These are phyloP conservation scores for Colletotrichum tofieldiae DNA, from an alignment of 2,329 filamentous ascomycete genomes.

Conservation along the genomic window DNA sequence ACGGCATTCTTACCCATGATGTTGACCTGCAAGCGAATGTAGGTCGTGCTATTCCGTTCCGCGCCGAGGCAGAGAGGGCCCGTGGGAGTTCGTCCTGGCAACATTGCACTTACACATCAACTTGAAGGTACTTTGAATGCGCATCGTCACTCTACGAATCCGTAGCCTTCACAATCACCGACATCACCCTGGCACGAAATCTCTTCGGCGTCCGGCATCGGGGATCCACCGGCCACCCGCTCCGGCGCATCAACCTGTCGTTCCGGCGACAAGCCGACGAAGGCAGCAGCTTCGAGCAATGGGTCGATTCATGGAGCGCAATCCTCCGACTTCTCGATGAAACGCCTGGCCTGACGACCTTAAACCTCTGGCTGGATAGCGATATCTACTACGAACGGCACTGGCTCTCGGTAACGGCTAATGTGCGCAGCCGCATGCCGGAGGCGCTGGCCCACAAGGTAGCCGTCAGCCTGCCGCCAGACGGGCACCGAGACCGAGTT, in stretches of 20 bases:
- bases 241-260: constrained; percentile 32
- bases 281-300: constrained; percentile 26
- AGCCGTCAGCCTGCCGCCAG: constrained; percentile 37
- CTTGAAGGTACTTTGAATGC: constrained; percentile 22
- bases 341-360: constrained; percentile 1
- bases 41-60: not conserved
- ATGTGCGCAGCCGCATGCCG: constrained; percentile 34
- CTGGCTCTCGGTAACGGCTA: constrained; percentile 33
- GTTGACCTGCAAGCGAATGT: constrained; percentile 35
- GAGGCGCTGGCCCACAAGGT: constrained; percentile 35
- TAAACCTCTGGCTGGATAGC: constrained; percentile 37
- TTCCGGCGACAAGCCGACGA: constrained; percentile 25
- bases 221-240: constrained; percentile 2
- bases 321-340: constrained; percentile 22
- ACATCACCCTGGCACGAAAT: constrained; percentile 22
- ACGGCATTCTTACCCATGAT: constrained; percentile 33
- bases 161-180: constrained; percentile 30
- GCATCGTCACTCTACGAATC: constrained; percentile 22
- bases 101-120: not conserved
- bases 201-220: constrained; percentile 19
- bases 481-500: constrained; percentile 30
- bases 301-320: constrained; percentile 30
- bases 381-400: constrained; percentile 35
- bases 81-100: fast-evolving
- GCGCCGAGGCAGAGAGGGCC: not conserved